phyloP scores from a whole-genome alignment of 2,329 filamentous ascomycete species.

The Alternaria ventricosa region DNA sequence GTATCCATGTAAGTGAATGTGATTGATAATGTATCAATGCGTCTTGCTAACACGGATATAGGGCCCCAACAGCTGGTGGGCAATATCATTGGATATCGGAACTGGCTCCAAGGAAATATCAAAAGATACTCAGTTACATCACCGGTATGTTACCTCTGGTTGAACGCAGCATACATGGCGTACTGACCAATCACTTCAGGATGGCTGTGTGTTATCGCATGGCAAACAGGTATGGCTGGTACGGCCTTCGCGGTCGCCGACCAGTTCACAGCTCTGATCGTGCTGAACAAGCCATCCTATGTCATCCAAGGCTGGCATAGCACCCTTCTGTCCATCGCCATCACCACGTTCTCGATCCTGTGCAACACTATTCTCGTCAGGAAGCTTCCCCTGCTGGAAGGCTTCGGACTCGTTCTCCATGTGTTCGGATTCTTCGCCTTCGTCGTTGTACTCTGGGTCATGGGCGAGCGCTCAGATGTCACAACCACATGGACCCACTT shows the following conservation, averaged over 20 bases:
- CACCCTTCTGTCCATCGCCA: conserved; percentile 55
- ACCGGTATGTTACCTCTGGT: conserved; percentile 42
- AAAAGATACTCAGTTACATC: conserved; percentile 47
- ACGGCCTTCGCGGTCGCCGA: conserved; percentile 26
- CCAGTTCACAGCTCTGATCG: conserved; percentile 35
- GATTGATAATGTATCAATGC: neutral
- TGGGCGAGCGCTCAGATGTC: conserved; percentile 41
- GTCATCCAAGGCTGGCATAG: conserved; percentile 54
- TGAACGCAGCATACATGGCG: neutral
- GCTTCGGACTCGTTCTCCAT: conserved; percentile 52
- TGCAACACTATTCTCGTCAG: conserved; percentile 48
- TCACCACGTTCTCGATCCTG: conserved; percentile 49
- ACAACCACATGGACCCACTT: conserved; percentile 54
- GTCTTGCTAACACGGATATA: neutral
- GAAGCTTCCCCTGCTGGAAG: conserved; percentile 41
- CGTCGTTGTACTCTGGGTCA: conserved; percentile 43
- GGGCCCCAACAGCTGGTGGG: conserved; percentile 25
- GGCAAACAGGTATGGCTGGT: conserved; percentile 43
- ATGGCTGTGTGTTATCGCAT: conserved; percentile 50
- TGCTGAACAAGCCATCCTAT: conserved; percentile 48
- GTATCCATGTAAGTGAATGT: conserved; percentile 30
- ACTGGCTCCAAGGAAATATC: conserved; percentile 44
- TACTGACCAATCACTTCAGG: conserved; percentile 19
- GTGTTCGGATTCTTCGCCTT: conserved; percentile 60
- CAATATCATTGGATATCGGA: conserved; percentile 37